Base-by-base conservation (phyloP, 2,329 filamentous ascomycete genomes). In the Calonectria hongkongensis region DNA sequence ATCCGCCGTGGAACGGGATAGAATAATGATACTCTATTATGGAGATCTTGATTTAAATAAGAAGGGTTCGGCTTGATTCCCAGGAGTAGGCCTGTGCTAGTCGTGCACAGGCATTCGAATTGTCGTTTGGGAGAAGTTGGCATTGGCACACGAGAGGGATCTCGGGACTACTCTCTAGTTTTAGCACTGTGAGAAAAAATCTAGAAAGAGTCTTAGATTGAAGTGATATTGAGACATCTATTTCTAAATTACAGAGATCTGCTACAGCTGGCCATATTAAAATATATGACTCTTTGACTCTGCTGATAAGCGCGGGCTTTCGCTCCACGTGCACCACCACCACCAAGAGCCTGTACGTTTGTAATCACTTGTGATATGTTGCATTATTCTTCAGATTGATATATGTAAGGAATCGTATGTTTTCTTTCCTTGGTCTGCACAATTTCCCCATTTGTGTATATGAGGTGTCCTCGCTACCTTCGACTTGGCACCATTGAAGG, bases 11-110 rank as follows among this genome's bases (percentile, higher is more conserved):
- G 16, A 12, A 25, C 25, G 10, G 15, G 54, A 60, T 39, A 21
- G 33, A 27, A 41, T 41, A 60, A 39, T 18, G n/a, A 2, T 28
- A 18, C 27, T 60, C 8, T 8, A 41, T 28, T 27, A 60, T 41
- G 54, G 33, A 41, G 33, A 60, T 41, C 33, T 16, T 60, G 33
- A 41, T 60, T 27, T 60, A 27, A 60, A 60, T 18, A 15, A 41
- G 54, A 41, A 21, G 21, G 30, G 30, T 28, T 36, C 9, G 25
- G 21, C 54, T 25, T 41, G 33, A 12, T 60, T 60, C 18, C 36
- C 21, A 18, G 33, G 25, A 25, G 28, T 21, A 39, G 21, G 54
- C 54, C 33, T 41, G 54, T 27, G 15, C 54, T 21, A 28, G 13
- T 41, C 16, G 54, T 25, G 36, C 15, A 41, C 33, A 8, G 33